Conservation (phyloP, 257 asterid species). For the Haberlea rhodopensis region DNA sequence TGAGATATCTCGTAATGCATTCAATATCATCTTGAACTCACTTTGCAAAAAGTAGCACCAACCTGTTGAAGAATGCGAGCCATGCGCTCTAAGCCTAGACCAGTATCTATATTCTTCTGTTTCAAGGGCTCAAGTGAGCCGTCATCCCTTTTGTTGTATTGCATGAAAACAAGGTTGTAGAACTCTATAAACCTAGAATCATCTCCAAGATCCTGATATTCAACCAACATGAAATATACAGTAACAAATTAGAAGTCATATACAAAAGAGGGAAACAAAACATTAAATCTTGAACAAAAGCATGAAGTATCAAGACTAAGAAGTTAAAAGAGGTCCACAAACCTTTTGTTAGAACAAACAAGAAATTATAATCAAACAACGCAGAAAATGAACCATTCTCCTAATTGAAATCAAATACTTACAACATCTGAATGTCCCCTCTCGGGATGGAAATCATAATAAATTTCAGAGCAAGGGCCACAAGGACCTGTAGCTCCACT, state of each 20-base stretch:
- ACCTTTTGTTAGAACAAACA: constrained; percentile 16
- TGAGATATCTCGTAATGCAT: neutral
- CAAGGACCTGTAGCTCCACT: constrained; percentile 96
- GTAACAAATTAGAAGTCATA: constrained; percentile 1
- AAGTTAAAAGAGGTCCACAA: constrained; percentile 14
- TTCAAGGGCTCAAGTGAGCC: constrained; percentile 96
- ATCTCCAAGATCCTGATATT: constrained; percentile 85
- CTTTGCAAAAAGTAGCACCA: constrained; percentile 4
- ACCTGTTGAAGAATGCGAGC: constrained; percentile 94
- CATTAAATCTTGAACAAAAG: neutral
- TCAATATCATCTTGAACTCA: neutral
- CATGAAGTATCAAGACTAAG: constrained; percentile 16
- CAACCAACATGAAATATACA: constrained; percentile 19
- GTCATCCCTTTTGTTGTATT: constrained; percentile 82
- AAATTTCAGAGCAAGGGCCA: constrained; percentile 94
- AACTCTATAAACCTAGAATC: constrained; percentile 94
- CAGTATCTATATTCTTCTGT: constrained; percentile 93
- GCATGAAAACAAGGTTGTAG: constrained; percentile 96
- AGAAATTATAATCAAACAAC: constrained; percentile 7
- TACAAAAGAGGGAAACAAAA: neutral
- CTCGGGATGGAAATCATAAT: constrained; percentile 91
- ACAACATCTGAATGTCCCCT: constrained; percentile 68
- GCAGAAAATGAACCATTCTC: constrained; percentile 12
- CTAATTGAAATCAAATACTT: constrained; percentile 31
- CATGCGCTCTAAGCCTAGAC: constrained; percentile 95